phyloP scores from a whole-genome alignment of 768 basidiomycete genomes.

The Lanmaoa rubissima region DNA sequence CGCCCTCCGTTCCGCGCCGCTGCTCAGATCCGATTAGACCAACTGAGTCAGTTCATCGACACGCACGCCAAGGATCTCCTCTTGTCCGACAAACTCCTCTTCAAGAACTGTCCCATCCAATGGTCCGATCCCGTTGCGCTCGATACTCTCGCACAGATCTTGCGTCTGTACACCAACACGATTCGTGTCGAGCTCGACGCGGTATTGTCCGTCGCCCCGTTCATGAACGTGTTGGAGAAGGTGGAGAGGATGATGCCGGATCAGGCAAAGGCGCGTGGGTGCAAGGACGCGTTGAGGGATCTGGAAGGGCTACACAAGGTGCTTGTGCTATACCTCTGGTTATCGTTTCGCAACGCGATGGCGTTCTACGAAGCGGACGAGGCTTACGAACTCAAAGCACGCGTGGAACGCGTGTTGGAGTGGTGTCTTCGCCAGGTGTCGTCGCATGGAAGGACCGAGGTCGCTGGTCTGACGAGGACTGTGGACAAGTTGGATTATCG shows the following conservation, averaged over 20 bases:
- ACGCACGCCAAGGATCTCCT: slow-evolving; percentile 36
- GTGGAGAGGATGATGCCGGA: slow-evolving; percentile 50
- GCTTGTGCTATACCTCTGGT: slow-evolving; percentile 82
- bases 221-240: slow-evolving; percentile 17
- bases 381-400: slow-evolving; percentile 53
- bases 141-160: slow-evolving; percentile 17
- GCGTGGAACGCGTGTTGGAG: slow-evolving; percentile 68
- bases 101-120: slow-evolving; percentile 36
- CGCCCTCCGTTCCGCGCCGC: slow-evolving; percentile 44
- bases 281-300: slow-evolving; percentile 18
- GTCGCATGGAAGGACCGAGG: slow-evolving; percentile 1
- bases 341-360: slow-evolving; percentile 65
- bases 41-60: slow-evolving; percentile 46
- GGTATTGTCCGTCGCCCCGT: slow-evolving; percentile 22
- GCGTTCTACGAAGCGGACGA: slow-evolving; percentile 57
- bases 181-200: slow-evolving; percentile 25
- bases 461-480: background rate
- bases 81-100: slow-evolving; percentile 42
- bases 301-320: slow-evolving; percentile 60
- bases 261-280: background rate
- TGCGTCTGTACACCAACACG: slow-evolving; percentile 35
- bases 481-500: slow-evolving; percentile 21
- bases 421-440: slow-evolving; percentile 52
- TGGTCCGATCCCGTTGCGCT: slow-evolving; percentile 21
- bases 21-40: slow-evolving; percentile 20